Evolutionary conservation across 306 rosid species (phyloP).

Genomic region (Vigna hirtella): DNA sequence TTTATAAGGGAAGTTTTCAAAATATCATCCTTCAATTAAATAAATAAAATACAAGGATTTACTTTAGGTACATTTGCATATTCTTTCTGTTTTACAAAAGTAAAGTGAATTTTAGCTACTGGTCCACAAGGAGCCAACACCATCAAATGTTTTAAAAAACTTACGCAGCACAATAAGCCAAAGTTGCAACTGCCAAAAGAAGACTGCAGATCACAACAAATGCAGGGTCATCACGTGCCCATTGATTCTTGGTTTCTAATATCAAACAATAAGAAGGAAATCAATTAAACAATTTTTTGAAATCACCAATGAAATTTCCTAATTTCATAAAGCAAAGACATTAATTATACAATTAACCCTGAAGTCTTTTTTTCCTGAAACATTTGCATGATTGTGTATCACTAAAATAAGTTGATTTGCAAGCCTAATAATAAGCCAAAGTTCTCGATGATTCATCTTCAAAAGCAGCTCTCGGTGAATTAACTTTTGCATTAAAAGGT

Average conservation of each 20-base stretch:
- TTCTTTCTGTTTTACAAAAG: slow-evolving; percentile 23
- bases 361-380: neutral
- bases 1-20: neutral
- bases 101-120: slow-evolving; percentile 35
- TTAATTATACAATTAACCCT: slow-evolving; percentile 7
- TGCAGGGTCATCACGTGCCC: slow-evolving; percentile 99
- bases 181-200: slow-evolving; percentile 84
- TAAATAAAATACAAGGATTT: slow-evolving; percentile 37
- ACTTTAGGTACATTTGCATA: slow-evolving; percentile 19
- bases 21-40: slow-evolving; percentile 18
- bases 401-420: slow-evolving; percentile 26
- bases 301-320: slow-evolving; percentile 30
- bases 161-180: slow-evolving; percentile 99
- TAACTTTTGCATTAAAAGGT: neutral
- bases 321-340: slow-evolving; percentile 27
- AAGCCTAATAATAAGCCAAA: slow-evolving; percentile 16
- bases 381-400: slow-evolving; percentile 7
- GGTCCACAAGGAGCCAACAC: slow-evolving; percentile 36
- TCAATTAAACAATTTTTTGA: slow-evolving; percentile 28
- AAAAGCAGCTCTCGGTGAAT: neutral
- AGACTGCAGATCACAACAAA: slow-evolving; percentile 99
- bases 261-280: slow-evolving; percentile 44
- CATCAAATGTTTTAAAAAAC: slow-evolving; percentile 53
- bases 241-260: slow-evolving; percentile 99
- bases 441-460: slow-evolving; percentile 19